Conservation (phyloP, 140 eudicot genomes). For the Erigeron philadelphicus region DNA sequence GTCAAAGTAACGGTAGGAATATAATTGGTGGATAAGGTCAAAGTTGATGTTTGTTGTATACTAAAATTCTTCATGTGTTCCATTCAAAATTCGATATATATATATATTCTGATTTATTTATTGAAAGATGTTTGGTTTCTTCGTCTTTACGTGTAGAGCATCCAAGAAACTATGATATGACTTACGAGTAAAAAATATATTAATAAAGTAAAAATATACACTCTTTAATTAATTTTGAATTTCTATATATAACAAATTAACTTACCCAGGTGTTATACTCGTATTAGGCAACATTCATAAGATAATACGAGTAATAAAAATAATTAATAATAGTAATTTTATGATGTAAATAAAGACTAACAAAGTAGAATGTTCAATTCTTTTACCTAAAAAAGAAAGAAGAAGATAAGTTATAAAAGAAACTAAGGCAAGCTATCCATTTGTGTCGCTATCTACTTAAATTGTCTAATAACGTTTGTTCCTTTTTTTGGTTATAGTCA, state of each 20-base stretch:
- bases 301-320: too few relatives aligned
- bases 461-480: background rate
- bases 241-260: too few relatives aligned
- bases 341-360: too few relatives aligned
- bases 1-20: slow-evolving; percentile 24
- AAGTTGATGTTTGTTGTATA: slow-evolving; percentile 30
- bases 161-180: too few relatives aligned
- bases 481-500: slow-evolving; percentile 13
- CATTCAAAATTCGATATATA: slow-evolving; percentile 12
- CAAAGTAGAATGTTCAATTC: too few relatives aligned
- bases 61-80: slow-evolving; percentile 27
- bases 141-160: background rate
- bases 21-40: slow-evolving; percentile 37
- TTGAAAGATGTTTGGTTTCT: background rate
- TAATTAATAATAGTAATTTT: too few relatives aligned
- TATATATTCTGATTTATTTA: slow-evolving; percentile 18
- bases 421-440: background rate
- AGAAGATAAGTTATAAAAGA: background rate
- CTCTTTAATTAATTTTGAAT: too few relatives aligned
- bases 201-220: too few relatives aligned
- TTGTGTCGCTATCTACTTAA: background rate
- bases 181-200: too few relatives aligned
- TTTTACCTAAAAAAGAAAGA: background rate
- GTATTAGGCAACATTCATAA: too few relatives aligned
- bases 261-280: too few relatives aligned